Evolutionary conservation across 1,284 basidiomycete species (phyloP), one percentile per base, ranked within the genome.

Genomic region (Waitea zeae): DNA sequence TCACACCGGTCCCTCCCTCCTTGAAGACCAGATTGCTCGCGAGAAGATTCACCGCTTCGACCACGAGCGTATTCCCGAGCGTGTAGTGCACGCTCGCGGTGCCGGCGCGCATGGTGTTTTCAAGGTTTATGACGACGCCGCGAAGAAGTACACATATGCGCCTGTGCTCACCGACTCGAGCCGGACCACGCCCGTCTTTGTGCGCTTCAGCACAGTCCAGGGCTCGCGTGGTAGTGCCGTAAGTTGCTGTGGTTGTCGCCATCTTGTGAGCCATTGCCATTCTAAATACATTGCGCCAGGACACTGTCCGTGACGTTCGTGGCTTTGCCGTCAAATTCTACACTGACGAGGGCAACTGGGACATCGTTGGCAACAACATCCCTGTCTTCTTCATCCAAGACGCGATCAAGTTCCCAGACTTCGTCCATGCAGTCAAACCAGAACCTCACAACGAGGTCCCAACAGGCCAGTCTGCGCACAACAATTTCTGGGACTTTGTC

Each of bases 301-400:
- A 82, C 42, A 80, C 76, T 17, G 81, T 80, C 15, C 70, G 86
- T 30, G 84, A 90, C 46, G 80, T 83, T 14, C 70, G 86, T 42
- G 86, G 86, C 0, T 89, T 90, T 45, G 82, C 86, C 0, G 57
- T 65, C 36, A 76, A 84, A 46, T 71, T 89, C 45, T 88, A 87
- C 51, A 87, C 86, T 0, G 50, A 72, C 2, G 71, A 80, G 43
- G 78, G 76, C 4, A 84, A 81, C 43, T 88, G 79, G 78, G 83
- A 90, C 46, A 54, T 88, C 22, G 82, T 86, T 34, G 79, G 69
- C n/a, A 75, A 76, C 42, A 57, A 70, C 41, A 64, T 84, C 26
- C 80, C 82, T 1, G 70, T 84, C 17, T 89, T 89, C 58, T 88
- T 88, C 58, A 79, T 90, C 18, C 81, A 86, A 40, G 76, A 80